Percentiles rank a stretch among this genome's conserved stretches.
Evolutionary conservation across 179 eudicot genomes (phyloP).

Genomic region (Beta lomatogona): DNA sequence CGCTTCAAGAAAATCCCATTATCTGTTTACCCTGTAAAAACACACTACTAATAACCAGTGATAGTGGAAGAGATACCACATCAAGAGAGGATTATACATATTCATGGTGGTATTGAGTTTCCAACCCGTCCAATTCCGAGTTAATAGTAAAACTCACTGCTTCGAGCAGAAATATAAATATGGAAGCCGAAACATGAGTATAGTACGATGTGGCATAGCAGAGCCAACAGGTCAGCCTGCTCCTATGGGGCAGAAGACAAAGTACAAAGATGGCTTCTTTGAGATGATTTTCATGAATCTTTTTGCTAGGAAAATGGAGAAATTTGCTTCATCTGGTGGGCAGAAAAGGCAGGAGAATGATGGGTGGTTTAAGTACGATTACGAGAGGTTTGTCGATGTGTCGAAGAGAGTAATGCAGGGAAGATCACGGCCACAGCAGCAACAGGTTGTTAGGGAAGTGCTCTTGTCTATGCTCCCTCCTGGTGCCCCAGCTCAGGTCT

Average conservation of each 20-base stretch:
- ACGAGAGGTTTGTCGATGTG: constrained; percentile 85
- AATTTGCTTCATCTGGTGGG: constrained; percentile 51
- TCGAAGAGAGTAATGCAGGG: constrained; percentile 85
- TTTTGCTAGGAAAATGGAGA: constrained; percentile 89
- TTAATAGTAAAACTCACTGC: constrained; percentile 13
- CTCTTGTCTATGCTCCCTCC: constrained; percentile 95
- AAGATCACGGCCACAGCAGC: constrained; percentile 74
- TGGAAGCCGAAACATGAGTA: background rate
- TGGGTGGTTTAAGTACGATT: constrained; percentile 64
- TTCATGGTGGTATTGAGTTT: constrained; percentile 67
- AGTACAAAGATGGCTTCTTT: constrained; percentile 81
- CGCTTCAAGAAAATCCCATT: background rate
- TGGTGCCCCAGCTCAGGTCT: constrained; percentile 92
- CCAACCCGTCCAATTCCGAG: constrained; percentile 41
- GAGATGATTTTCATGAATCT: constrained; percentile 81
- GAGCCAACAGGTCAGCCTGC: constrained; percentile 82
- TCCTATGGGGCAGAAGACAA: constrained; percentile 81
- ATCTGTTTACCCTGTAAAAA: background rate
- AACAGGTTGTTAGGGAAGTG: constrained; percentile 83
- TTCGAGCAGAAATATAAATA: background rate
- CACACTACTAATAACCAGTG: background rate
- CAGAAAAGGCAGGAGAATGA: constrained; percentile 35
- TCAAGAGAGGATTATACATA: background rate
- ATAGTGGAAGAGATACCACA: background rate
- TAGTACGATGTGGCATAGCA: constrained; percentile 57